Evolutionary conservation across 2,329 filamentous ascomycete genomes (phyloP), one percentile per base, ranked within the genome.

Genomic region (Tolypocladium endophyticum): DNA sequence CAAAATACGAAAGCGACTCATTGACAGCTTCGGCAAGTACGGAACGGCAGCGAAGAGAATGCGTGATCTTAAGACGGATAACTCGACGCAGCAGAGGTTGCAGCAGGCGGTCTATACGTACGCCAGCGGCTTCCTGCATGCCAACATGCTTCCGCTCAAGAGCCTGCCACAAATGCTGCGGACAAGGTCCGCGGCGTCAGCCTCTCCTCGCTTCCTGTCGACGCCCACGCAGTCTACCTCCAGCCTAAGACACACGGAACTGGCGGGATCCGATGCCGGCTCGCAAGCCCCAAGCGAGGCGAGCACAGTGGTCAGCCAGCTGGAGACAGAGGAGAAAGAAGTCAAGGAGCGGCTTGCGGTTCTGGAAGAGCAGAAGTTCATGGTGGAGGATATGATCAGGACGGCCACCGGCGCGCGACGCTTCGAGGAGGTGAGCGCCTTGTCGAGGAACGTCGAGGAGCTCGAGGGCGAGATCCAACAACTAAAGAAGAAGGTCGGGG

Each of bases 111-210:
- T 97, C 16, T 92, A 96, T 67, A 83, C 88, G 43, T 88, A 92
- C 65, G 90, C 92, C 1, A 91, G 87, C 58, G 82, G 83, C 56
- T 97, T 97, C 67, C 76, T 97, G 5, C 92, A 96, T 68, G 81
- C 91, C 4, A 90, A 97, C 68, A 95, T 97, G 90, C 81, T 97
- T 11, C 91, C 92, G 0, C 77, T 97, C 18, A 95, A 90, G 70
- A 84, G 84, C 35, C 77, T 92, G 0, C 88, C 88, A 0, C 83
- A 85, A 50, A 77, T 91, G 64, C 77, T 92, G 20, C 77, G 76
- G 58, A 74, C 75, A 9, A 72, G 75, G 3, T 75, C 75, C 50
- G 67, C 71, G 0, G 64, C 64, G 0, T 65, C 72, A 1, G 56
- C 63, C 1, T 62, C 72, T 2, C 67, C 70, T 43, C 71, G 72